phyloP scores from a whole-genome alignment of 441 rosid genomes.

The Flueggea neowawraea region DNA sequence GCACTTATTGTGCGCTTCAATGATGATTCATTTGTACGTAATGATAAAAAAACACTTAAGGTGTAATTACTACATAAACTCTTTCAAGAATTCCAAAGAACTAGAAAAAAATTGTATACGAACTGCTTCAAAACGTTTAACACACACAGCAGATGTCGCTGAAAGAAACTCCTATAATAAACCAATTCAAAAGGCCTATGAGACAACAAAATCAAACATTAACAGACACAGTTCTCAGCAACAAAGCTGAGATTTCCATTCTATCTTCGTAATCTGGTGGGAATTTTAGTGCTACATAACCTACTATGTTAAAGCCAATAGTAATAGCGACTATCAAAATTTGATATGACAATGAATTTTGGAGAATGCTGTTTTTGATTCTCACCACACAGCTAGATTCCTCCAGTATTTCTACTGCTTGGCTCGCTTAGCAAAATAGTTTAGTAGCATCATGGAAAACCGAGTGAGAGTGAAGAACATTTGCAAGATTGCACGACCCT shows the following conservation, averaged over 20 bases:
- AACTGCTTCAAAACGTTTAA: too few relatives aligned
- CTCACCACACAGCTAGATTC: conserved; percentile 12
- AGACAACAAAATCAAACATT: too few relatives aligned
- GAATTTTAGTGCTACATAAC: not conserved
- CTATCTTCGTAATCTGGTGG: not conserved
- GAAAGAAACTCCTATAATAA: too few relatives aligned
- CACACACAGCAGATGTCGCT: too few relatives aligned
- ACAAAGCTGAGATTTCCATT: not conserved
- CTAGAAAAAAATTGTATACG: too few relatives aligned
- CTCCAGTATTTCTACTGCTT: conserved; percentile 31
- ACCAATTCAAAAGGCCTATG: too few relatives aligned
- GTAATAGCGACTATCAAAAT: conserved; percentile 3
- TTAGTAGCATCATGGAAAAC: conserved; percentile 44
- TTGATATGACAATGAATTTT: not conserved
- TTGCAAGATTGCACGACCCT: conserved; percentile 60
- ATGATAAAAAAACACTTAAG: too few relatives aligned
- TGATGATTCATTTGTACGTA: too few relatives aligned
- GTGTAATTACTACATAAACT: too few relatives aligned
- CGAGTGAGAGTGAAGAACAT: conserved; percentile 38
- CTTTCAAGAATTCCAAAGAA: too few relatives aligned
- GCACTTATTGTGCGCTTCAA: too few relatives aligned
- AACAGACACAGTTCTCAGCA: not conserved
- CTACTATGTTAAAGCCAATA: conserved; percentile 3
- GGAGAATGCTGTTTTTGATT: not conserved
- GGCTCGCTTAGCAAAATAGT: conserved; percentile 42